Base-by-base conservation (phyloP, 768 basidiomycete species). In the Podaxis sp. region DNA sequence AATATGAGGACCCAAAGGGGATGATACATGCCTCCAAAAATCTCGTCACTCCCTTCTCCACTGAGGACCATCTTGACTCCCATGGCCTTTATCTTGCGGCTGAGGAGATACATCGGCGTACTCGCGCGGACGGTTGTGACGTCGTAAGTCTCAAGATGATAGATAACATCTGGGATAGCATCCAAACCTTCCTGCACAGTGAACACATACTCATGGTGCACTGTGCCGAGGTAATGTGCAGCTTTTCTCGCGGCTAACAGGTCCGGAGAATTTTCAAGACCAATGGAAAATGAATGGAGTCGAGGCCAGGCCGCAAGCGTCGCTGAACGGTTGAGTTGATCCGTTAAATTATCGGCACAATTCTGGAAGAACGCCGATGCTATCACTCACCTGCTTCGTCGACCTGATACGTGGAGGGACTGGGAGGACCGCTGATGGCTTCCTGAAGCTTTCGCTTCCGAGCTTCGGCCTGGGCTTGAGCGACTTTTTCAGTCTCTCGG, bases 11-110 rank as follows among this genome's bases (percentile, higher is more conserved):
- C 18, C 5, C 36, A 40, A 44, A 44, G 32, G 38, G 16, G n/a
- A 28, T 35, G 50, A 36, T 47, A 38, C 61, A 56, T 70, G 91
- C 95, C 95, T 77, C 96, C 96, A 38, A 98, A 85, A 63, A 98
- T 94, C 75, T 99, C 97, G 67, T 99, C 97, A 63, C 91, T 93
- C 40, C 97, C 97, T 75, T 99, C 97, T 16, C 97, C 97, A 64
- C 90, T 93, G 37, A 98, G 81, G 14, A 99, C 97, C 97, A 99
- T 99, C 79, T 99, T 99, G 56, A 99, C 97, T 61, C 97, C 97
- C 92, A 94, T 98, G 3, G 97, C 96, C 77, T 98, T 99, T 79
- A 99, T 95, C 78, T 99, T 98, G 52, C 97, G 84, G 71, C 91
- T 93, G 62, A 99, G 85, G 28, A 99, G 87, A 75, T 98, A 98